Percentiles rank a stretch among this genome's conserved stretches.
phyloP scores from a whole-genome alignment of 495 filamentous ascomycete genomes.

The Glarea lozoyensis region DNA sequence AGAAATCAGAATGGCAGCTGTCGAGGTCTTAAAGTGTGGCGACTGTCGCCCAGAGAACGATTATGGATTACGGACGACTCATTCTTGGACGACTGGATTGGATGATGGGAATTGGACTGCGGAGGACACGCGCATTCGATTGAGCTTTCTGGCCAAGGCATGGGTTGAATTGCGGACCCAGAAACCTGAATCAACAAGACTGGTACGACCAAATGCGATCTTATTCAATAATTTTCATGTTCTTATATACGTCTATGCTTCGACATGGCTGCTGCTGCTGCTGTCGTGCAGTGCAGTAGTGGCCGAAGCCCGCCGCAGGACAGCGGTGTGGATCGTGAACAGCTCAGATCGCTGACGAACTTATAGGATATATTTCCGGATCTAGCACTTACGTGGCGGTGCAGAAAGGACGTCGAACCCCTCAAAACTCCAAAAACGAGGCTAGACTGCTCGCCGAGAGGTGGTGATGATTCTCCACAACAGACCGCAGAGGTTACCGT shows the following conservation, averaged over 20 bases:
- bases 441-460: slow-evolving; percentile 5
- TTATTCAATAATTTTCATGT: slow-evolving; percentile 9
- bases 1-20: slow-evolving; percentile 22
- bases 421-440: slow-evolving; percentile 4
- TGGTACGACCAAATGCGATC: slow-evolving; percentile 14
- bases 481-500: slow-evolving; percentile 7
- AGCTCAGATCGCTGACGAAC: slow-evolving; percentile 22
- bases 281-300: slow-evolving; percentile 21
- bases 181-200: slow-evolving; percentile 15
- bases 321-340: slow-evolving; percentile 20
- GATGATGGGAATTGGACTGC: too few species aligned
- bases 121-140: slow-evolving; percentile 27
- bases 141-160: slow-evolving; percentile 27
- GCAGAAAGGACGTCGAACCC: slow-evolving; percentile 12
- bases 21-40: slow-evolving; percentile 17
- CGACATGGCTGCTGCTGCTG: slow-evolving; percentile 9
- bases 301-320: slow-evolving; percentile 20
- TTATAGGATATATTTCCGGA: slow-evolving; percentile 16
- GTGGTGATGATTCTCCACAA: neutral
- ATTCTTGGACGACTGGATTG: slow-evolving; percentile 21
- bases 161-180: slow-evolving; percentile 24
- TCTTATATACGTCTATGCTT: neutral
- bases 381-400: slow-evolving; percentile 19
- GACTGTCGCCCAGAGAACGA: slow-evolving; percentile 18
- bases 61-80: slow-evolving; percentile 18